Base-by-base conservation (phyloP, 2,329 filamentous ascomycete genomes). In the Aspergillus quadricinctus region DNA sequence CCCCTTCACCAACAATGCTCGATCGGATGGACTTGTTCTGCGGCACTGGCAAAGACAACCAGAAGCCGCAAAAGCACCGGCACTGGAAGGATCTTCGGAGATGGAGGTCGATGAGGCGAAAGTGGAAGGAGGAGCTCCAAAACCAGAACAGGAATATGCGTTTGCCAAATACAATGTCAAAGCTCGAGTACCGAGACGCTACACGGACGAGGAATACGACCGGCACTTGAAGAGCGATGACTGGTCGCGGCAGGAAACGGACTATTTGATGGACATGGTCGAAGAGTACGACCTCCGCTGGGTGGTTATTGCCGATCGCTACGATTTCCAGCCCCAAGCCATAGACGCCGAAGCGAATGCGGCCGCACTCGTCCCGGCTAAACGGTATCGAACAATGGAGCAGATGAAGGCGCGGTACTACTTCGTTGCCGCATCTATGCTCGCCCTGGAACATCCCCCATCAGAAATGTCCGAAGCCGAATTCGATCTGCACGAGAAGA, bases 321-420 rank as follows among this genome's bases (percentile, higher is more conserved):
- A 97, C 76, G 90, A 96, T 53, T 96, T 69, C 55, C 70, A 75
- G 57, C 66, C 69, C 1, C 67, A 64, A 19, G 50, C 58, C 1
- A 59, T 67, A 21, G 64, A 70, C 23, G 57, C 62, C 9, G 66
- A 72, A 51, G 58, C 62, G 10, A 66, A 70, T 48, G 57, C 64
- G 35, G 71, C 63, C 25, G 72, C 72, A 19, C 64, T 75, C 25
- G 71, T 74, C 6, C 64, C 74, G 1, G 67, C 69, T 21, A 73
- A 71, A 57, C 79, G 80, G 55, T 72, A 75, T 7, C 85, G 94
- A 45, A 87, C 85, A 1, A 86, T 97, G 80, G 94, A 99, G 72
- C 91, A 96, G 59, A 78, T 99, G 58, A 99, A 99, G 73, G 83
- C 87, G 17, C 84, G 94, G 53, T 97, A 96, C 76, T 99, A 97